Evolutionary conservation across 192 early-diverging fungal species (phyloP).

Genomic region (Chytriomyces hyalinus): DNA sequence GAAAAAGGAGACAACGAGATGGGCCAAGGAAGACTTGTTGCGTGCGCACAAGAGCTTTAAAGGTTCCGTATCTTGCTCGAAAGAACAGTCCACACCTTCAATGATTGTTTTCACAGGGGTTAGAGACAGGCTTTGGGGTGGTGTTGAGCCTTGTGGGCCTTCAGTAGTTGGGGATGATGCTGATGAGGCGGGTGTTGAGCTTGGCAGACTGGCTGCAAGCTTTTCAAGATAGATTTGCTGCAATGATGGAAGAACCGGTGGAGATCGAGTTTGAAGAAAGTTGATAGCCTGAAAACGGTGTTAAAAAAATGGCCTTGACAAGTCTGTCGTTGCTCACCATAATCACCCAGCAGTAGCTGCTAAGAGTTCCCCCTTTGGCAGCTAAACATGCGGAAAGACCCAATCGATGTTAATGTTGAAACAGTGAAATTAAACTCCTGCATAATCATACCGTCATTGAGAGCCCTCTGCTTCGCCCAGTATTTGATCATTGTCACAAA

Average conservation of each 20-base stretch:
- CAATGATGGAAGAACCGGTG: slow-evolving; percentile 87
- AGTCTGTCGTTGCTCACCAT: slow-evolving; percentile 52
- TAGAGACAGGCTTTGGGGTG: slow-evolving; percentile 23
- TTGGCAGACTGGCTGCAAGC: not conserved
- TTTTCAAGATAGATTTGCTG: slow-evolving; percentile 63
- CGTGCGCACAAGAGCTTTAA: slow-evolving; percentile 63
- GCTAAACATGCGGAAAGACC: slow-evolving; percentile 28
- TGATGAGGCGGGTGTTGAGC: not conserved
- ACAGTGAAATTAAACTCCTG: slow-evolving; percentile 9
- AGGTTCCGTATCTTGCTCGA: slow-evolving; percentile 72
- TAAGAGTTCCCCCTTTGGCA: slow-evolving; percentile 92
- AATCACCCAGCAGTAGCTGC: slow-evolving; percentile 94
- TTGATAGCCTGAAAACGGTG: slow-evolving; percentile 63
- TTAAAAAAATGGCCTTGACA: not conserved
- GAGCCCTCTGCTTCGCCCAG: slow-evolving; percentile 82
- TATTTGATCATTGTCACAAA: slow-evolving; percentile 92
- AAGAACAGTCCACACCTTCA: slow-evolving; percentile 72
- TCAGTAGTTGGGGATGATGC: not conserved
- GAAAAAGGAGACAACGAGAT: slow-evolving; percentile 86
- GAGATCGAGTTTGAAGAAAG: slow-evolving; percentile 88
- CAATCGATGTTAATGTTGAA: not conserved
- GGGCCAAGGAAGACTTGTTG: slow-evolving; percentile 80
- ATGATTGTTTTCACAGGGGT: slow-evolving; percentile 36
- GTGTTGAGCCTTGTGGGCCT: slow-evolving; percentile 5
- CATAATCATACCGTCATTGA: slow-evolving; percentile 80